A percentile compares a stretch with the other conserved stretches of the same genome.
Evolutionary conservation across 305 asterid species (phyloP).

Genomic region (Fraxinus nigra): DNA sequence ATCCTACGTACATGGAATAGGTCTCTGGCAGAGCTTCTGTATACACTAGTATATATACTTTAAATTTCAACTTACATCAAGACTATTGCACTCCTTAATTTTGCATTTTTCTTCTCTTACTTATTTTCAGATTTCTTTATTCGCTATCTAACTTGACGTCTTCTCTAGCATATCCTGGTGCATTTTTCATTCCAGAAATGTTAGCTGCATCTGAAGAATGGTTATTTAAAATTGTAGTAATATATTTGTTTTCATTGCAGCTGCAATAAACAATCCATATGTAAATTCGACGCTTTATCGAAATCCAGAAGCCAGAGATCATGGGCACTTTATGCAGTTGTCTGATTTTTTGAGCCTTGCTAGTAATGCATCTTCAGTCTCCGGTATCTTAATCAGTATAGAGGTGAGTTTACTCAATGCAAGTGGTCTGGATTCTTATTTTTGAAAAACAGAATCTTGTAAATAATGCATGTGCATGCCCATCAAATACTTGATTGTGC

Average conservation of each 20-base stretch:
- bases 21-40: background rate
- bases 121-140: background rate
- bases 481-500: background rate
- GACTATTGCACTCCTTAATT: background rate
- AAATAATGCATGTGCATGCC: background rate
- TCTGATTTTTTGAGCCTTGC: conserved; percentile 69
- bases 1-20: background rate
- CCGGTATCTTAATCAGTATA: conserved; percentile 70
- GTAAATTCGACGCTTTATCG: conserved; percentile 36
- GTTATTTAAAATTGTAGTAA: conserved; percentile 4
- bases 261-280: conserved; percentile 50
- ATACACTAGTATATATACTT: background rate
- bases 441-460: background rate
- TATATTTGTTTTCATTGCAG: conserved; percentile 43
- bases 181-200: conserved; percentile 11
- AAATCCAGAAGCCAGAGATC: conserved; percentile 48
- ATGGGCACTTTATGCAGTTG: conserved; percentile 51
- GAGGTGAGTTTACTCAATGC: conserved; percentile 54
- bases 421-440: conserved; percentile 3
- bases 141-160: background rate
- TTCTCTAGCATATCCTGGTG: conserved; percentile 21
- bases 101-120: background rate
- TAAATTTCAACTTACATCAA: background rate
- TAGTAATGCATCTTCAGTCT: conserved; percentile 56
- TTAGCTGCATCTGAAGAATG: conserved; percentile 4